phyloP scores from a whole-genome alignment of 2,329 filamentous ascomycete genomes.

The Stagonosporopsis rhizophila region DNA sequence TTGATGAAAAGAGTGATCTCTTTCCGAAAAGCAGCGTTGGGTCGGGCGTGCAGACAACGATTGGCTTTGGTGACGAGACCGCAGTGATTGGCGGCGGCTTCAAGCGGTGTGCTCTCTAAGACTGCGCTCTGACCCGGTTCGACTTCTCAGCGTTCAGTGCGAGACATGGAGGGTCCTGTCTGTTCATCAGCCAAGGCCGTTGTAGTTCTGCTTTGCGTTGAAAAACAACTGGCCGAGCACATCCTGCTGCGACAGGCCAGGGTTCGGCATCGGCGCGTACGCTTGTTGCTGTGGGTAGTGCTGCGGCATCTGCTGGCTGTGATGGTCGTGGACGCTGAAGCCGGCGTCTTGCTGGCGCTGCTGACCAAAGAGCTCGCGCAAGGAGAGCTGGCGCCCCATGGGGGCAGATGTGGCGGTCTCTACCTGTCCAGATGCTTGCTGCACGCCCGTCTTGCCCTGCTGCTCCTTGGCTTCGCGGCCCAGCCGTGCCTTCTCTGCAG shows the following conservation, averaged over 20 bases:
- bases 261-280: constrained; percentile 27
- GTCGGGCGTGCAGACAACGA: neutral
- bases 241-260: constrained; percentile 33
- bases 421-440: constrained; percentile 36
- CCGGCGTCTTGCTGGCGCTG: constrained; percentile 60
- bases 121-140: neutral
- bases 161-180: neutral
- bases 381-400: constrained; percentile 61
- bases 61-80: neutral
- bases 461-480: constrained; percentile 52
- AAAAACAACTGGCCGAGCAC: constrained; percentile 46
- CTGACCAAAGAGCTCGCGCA: constrained; percentile 63
- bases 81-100: no score
- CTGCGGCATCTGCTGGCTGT: constrained; percentile 4
- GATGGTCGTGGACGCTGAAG: constrained; percentile 54
- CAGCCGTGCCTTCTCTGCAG: constrained; percentile 60
- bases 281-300: constrained; percentile 14
- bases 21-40: neutral
- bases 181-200: constrained; percentile 22
- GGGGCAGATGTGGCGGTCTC: constrained; percentile 47
- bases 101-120: neutral
- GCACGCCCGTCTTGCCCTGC: constrained; percentile 29
- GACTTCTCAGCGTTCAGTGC: neutral
- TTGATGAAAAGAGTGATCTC: neutral
- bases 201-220: constrained; percentile 47